Base-by-base conservation (phyloP, 441 rosid genomes). In the Eruca vesicaria region DNA sequence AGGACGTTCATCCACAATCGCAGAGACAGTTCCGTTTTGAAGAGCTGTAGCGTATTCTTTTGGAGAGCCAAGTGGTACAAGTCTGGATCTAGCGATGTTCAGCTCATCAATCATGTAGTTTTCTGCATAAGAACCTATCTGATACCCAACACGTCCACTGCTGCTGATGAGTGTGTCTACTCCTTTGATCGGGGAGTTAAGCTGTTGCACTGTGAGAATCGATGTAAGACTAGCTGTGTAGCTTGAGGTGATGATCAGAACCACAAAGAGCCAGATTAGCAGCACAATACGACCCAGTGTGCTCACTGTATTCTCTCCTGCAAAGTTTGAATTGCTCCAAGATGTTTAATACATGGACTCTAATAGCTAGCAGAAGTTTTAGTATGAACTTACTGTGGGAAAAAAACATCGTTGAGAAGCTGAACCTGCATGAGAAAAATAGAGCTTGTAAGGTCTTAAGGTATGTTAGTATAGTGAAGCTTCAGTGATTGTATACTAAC, bases 171-270 rank as follows among this genome's bases (percentile, higher is more conserved):
- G 87, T 14, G 92, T 67, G 72, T 93, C 97, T 29, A 96, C 91
- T 48, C 98, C 98, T 79, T 80, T 88, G 38, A 96, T 90, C 50
- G 95, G 95, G 4, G 99, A 96, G 68, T 92, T 87, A 56, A 96
- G 85, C 73, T 93, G 97, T 74, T 87, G 93, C 63, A 91, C 97
- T 1, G 98, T 96, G 71, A 96, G 94, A 69, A 91, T 91, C 38
- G 98, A 95, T 59, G 99, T 95, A 82, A 95, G 87, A 81, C 98
- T 95, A 26, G 99, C 99, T 19, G 96, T 96, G 71, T 96, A 96
- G 89, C 99, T 95, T 15, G 97, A 93, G 58, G 83, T 93, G 57
- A 95, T 84, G 74, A 95, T 95, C 78, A 95, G 80, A 69, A 95
- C 96, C 21, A 95, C 97, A 62, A 95, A 95, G 29, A 95, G 91